Base-by-base conservation (phyloP, 2,329 filamentous ascomycete species). In the Fusarium virguliforme region DNA sequence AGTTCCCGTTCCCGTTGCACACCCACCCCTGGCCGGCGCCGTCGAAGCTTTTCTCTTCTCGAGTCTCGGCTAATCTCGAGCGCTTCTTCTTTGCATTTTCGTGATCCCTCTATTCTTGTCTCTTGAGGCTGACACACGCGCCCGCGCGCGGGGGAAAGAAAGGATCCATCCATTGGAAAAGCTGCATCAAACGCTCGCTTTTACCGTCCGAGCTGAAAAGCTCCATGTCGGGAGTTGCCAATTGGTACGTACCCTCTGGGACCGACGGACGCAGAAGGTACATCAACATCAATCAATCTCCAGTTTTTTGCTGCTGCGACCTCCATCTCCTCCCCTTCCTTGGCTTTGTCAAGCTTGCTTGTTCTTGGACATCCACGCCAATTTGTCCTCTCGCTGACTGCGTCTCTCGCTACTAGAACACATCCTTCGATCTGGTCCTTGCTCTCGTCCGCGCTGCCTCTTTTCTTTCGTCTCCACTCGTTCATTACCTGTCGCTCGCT, bases 271-370 rank as follows among this genome's bases (percentile, higher is more conserved):
- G 64, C 51, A 67, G 18, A 18, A 60, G 46, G 59, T 55, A 54
- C 56, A 72, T 72, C 70, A 62, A 62, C 66, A 70, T 71, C 62
- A 60, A 55, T 68, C 55, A 67, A 64, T 54, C 37, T 51, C 62
- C 60, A 46, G 28, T 58, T 61, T 62, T 70, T 67, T 22, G 18
- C 51, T 46, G 15, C 38, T 68, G 46, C 63, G 30, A 35, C 46
- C 32, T 26, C 50, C 18, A 18, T 48, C 65, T 60, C 65, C 51
- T 56, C 37, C 60, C 37, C 56, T 40, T 24, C 22, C 35, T 43
- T 56, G 37, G 22, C 38, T 59, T 40, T 41, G 43, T 50, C 54
- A 40, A 53, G 56, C 43, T 26, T 30, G 18, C 38, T 41, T 34
- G 46, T 60, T 46, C 57, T 22, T 15, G 37, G 28, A 46, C 59